Percentiles rank a stretch among this genome's conserved stretches.
Evolutionary conservation across 768 basidiomycete genomes (phyloP).

Genomic region (Serendipita sp.): DNA sequence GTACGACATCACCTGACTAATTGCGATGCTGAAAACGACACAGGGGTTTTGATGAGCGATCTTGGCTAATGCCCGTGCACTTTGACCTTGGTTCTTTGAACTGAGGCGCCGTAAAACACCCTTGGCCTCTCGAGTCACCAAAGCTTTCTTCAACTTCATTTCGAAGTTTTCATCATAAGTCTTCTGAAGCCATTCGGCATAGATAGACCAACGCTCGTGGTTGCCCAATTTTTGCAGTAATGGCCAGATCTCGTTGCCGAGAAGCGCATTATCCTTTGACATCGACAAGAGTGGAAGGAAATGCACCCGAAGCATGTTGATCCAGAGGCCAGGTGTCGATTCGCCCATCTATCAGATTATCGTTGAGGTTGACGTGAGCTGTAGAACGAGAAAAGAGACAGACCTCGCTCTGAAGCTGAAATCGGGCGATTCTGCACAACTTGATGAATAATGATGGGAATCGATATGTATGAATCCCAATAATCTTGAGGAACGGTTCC

Average conservation of each 20-base stretch:
- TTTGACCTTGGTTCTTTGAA: constrained; percentile 63
- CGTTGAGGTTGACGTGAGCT: background rate
- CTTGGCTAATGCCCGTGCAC: constrained; percentile 82
- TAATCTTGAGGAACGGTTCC: constrained; percentile 63
- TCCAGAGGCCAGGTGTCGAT: constrained; percentile 47
- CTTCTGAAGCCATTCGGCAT: constrained; percentile 83
- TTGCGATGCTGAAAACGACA: constrained; percentile 74
- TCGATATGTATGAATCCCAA: constrained; percentile 68
- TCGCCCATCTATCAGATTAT: background rate
- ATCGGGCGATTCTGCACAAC: constrained; percentile 60
- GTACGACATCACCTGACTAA: constrained; percentile 92
- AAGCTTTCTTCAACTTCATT: constrained; percentile 60
- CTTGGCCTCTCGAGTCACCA: constrained; percentile 79
- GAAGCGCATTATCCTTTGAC: constrained; percentile 71
- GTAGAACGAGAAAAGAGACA: background rate
- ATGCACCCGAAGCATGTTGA: constrained; percentile 58
- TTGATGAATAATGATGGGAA: constrained; percentile 65
- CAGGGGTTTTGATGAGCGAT: constrained; percentile 88
- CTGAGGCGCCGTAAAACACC: constrained; percentile 77
- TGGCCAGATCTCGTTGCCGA: constrained; percentile 85
- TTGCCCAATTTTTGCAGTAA: constrained; percentile 68
- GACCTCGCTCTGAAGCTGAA: constrained; percentile 28
- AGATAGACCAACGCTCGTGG: constrained; percentile 71
- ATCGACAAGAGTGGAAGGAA: constrained; percentile 79
- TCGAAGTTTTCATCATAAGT: constrained; percentile 63